Conservation (phyloP, 75 land plant genomes). For the Gnetum montanum region DNA sequence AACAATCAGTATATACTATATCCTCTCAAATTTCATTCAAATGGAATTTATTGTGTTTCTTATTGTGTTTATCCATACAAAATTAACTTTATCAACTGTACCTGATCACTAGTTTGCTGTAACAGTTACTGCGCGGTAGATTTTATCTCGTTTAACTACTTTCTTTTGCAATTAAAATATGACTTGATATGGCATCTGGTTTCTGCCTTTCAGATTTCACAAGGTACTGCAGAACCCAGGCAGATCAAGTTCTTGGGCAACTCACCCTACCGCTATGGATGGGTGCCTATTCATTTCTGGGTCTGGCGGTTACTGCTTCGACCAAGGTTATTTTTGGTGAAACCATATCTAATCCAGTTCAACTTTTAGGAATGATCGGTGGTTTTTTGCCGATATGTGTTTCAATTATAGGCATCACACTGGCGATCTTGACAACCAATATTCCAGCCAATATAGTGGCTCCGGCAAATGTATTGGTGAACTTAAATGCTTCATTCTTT, state of each 20-base stretch:
- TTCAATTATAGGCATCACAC: slow-evolving; percentile 58
- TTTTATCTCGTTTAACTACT: too few relatives aligned
- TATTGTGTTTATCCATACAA: too few relatives aligned
- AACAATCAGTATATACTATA: too few relatives aligned
- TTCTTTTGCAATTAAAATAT: too few relatives aligned
- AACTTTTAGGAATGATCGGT: slow-evolving; percentile 58
- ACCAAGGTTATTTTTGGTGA: slow-evolving; percentile 66
- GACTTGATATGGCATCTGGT: not conserved
- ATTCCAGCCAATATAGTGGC: slow-evolving; percentile 94
- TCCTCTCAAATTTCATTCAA: too few relatives aligned
- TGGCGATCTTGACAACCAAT: slow-evolving; percentile 89
- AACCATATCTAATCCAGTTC: slow-evolving; percentile 67
- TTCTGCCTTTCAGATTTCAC: slow-evolving; percentile 45
- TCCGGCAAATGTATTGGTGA: slow-evolving; percentile 82
- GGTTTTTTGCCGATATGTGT: slow-evolving; percentile 36
- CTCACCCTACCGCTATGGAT: slow-evolving; percentile 75
- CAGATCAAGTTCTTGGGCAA: slow-evolving; percentile 72
- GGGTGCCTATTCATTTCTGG: slow-evolving; percentile 77
- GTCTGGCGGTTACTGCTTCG: slow-evolving; percentile 82
- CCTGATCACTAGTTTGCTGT: too few relatives aligned
- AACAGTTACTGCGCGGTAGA: too few relatives aligned
- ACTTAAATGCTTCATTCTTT: slow-evolving; percentile 52
- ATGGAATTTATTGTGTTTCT: too few relatives aligned
- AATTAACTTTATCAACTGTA: too few relatives aligned
- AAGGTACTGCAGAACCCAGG: slow-evolving; percentile 53